Evolutionary conservation across 2,329 filamentous ascomycete genomes (phyloP), one percentile per base, ranked within the genome.

Genomic region (Monosporascus cannonballus): DNA sequence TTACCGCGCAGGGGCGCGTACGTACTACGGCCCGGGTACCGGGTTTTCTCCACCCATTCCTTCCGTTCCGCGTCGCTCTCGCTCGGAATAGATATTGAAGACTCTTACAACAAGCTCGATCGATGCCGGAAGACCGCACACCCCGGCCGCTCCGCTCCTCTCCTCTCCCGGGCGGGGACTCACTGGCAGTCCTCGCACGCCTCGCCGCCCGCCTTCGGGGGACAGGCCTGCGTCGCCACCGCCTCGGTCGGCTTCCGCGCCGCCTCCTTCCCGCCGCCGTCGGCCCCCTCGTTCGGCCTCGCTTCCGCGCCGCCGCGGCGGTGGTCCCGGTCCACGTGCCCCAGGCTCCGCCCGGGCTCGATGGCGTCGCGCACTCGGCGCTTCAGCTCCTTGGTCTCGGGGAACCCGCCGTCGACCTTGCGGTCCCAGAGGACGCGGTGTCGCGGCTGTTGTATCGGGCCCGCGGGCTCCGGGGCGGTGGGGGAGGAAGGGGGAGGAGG

Each of bases 311-410:
- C n/a, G 52, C 17, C 30, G 39, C 18, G 46, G 3, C 54, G 54
- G 47, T 76, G 66, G 50, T 78, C 69, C 51, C 82, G 76, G 68
- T 92, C 88, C 24, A 90, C 86, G 71, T 97, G 93, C 0, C 93
- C 93, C 50, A 96, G 73, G 64, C 93, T 81, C 56, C 87, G 79
- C 1, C 74, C 76, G 0, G 92, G 93, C 63, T 94, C 86, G 61
- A 96, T 85, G 49, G 89, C 78, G 72, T 96, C 89, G 53, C 93
- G 77, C 5, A 96, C 83, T 17, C 86, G 79, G 54, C 90, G 84
- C 73, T 97, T 96, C 44, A 96, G 78, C 60, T 93, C 86, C 71
- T 96, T 96, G 2, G 89, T 91, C 73, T 96, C 91, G 55, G 93
- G 94, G 71, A 99, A 99, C 0, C 94, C 92, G 30, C 89, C 89